Conservation (phyloP, 2,329 filamentous ascomycete genomes). For the Fusarium anguioides region DNA sequence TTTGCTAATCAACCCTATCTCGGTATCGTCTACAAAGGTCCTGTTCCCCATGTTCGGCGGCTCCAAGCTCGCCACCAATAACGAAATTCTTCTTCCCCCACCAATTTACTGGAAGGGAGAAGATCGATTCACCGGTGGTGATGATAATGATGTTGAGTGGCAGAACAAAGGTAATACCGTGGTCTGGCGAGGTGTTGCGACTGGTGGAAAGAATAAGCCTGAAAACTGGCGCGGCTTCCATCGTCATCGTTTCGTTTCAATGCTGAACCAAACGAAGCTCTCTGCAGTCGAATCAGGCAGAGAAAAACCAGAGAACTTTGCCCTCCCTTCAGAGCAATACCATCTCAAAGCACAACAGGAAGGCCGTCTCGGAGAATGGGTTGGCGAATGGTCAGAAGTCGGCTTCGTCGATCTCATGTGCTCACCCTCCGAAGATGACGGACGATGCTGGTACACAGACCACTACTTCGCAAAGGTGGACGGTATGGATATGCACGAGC, state of each 20-base stretch:
- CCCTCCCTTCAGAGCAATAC: conserved; percentile 61
- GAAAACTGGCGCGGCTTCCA: conserved; percentile 79
- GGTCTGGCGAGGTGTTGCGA: conserved; percentile 75
- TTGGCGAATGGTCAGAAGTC: conserved; percentile 61
- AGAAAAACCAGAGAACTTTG: conserved; percentile 63
- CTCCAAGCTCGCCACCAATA: conserved; percentile 75
- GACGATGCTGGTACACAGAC: conserved; percentile 61
- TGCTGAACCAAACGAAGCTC: conserved; percentile 75
- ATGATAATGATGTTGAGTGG: conserved; percentile 67
- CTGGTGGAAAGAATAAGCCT: conserved; percentile 68
- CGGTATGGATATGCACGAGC: conserved; percentile 59
- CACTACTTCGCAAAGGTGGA: conserved; percentile 56
- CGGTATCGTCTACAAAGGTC: conserved; percentile 65
- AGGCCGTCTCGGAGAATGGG: conserved; percentile 61
- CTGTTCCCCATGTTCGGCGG: conserved; percentile 75
- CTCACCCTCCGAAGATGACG: conserved; percentile 50
- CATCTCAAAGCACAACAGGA: conserved; percentile 58
- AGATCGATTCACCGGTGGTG: conserved; percentile 68
- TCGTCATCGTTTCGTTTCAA: conserved; percentile 78
- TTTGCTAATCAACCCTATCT: conserved; percentile 71
- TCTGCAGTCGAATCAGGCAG: conserved; percentile 57
- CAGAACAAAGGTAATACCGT: conserved; percentile 63
- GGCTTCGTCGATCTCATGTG: conserved; percentile 68
- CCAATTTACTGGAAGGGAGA: conserved; percentile 76
- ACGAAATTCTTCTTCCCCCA: conserved; percentile 75